Conservation (phyloP, 2,329 filamentous ascomycete genomes). For the Byssoonygena ceratinophila region DNA sequence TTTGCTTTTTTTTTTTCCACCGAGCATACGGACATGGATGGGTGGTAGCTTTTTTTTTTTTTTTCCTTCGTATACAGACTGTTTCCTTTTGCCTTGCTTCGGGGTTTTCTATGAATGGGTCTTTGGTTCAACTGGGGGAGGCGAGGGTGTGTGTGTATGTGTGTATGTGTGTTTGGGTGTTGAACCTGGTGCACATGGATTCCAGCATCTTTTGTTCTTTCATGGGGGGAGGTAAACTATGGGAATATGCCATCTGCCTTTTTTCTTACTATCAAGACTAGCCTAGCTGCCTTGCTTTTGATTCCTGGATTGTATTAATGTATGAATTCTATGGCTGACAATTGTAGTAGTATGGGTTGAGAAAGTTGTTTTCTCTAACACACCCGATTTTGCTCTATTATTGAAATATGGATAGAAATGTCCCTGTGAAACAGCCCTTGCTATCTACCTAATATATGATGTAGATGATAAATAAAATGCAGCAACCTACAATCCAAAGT, state of each 20-base stretch:
- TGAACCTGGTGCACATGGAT: no score
- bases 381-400: not conserved
- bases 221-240: no score
- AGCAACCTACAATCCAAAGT: not conserved
- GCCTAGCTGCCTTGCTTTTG: no score
- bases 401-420: not conserved
- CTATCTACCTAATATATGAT: not conserved
- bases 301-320: not conserved
- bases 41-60: not conserved
- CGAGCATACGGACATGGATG: not conserved
- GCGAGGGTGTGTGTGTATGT: no score
- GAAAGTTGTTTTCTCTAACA: no score
- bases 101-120: not conserved
- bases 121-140: not conserved
- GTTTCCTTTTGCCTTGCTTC: not conserved
- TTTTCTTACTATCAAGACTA: no score
- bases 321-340: no score
- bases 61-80: not conserved
- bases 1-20: conserved; percentile 1
- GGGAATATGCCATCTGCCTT: no score
- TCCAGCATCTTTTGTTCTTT: no score
- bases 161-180: no score
- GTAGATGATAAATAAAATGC: not conserved
- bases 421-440: no score
- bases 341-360: no score